A percentile compares a stretch with the other conserved stretches of the same genome.
Conservation (phyloP, 768 basidiomycete genomes). For the Suillus ampliporus region DNA sequence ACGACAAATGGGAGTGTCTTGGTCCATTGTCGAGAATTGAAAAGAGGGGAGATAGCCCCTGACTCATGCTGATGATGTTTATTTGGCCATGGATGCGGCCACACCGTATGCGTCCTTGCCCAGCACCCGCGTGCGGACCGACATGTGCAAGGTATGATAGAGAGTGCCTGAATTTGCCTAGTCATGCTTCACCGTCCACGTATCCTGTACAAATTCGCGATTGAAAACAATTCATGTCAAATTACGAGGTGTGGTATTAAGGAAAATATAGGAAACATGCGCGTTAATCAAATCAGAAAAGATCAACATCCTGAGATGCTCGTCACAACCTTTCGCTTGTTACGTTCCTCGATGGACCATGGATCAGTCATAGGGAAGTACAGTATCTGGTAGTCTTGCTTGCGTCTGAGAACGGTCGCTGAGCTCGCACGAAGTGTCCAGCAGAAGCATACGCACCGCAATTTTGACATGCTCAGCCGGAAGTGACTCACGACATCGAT, state of each 20-base stretch:
- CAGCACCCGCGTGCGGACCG: too few relatives aligned
- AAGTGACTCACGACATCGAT: constrained; percentile 51
- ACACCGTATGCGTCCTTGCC: too few relatives aligned
- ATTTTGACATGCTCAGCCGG: constrained; percentile 46
- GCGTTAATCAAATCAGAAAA: background rate
- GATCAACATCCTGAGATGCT: constrained; percentile 47
- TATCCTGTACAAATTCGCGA: background rate
- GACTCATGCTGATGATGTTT: too few relatives aligned
- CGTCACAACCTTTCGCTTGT: constrained; percentile 54
- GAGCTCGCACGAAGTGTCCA: background rate
- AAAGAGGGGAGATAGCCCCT: too few relatives aligned
- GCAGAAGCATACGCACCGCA: constrained; percentile 47
- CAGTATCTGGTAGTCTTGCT: constrained; percentile 79
- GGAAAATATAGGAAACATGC: background rate
- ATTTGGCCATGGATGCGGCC: too few relatives aligned
- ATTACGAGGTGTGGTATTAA: background rate
- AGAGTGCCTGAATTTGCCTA: background rate
- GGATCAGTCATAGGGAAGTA: constrained; percentile 78
- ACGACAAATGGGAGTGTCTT: too few relatives aligned
- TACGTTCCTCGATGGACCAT: constrained; percentile 58
- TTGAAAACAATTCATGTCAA: constrained; percentile 1
- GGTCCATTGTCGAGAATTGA: too few relatives aligned
- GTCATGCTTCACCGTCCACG: background rate
- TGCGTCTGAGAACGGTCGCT: constrained; percentile 22
- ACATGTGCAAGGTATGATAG: too few relatives aligned